Base-by-base conservation (phyloP, 2,329 filamentous ascomycete genomes). In the Nothophaeocryptopus gaeumannii region DNA sequence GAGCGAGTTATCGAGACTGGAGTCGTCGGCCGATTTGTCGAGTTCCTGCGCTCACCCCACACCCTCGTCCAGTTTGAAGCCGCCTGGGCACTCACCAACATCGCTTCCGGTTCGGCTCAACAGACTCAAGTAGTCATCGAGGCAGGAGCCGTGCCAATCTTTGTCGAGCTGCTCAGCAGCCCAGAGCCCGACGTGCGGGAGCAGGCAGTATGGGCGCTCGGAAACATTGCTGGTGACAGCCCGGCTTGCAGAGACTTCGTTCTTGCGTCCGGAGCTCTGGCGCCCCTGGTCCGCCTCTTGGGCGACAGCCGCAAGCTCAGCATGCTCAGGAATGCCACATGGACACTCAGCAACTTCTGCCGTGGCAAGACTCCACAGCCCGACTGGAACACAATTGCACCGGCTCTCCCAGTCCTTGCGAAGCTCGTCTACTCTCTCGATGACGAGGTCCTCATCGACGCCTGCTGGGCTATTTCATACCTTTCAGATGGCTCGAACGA, bases 311-410 rank as follows among this genome's bases (percentile, higher is more conserved):
- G 93, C 67, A 99, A 99, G 80, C 79, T 99, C 51, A 97, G 91
- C 81, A 99, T 99, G 93, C 85, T 99, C 45, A 83, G 93, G 62
- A 99, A 99, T 70, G 93, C 93, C 32, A 99, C 93, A 16, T 99
- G 93, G 93, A 99, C 93, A 38, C 78, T 99, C 50, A 97, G 93
- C 81, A 99, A 99, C 80, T 99, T 99, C 77, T 99, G 93, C 78
- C 89, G 93, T 79, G 93, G 93, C 75, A 99, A 99, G 83, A 96
- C 92, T 8, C 93, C 93, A 44, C 93, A 99, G 77, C 93, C 93
- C 39, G 93, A 99, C 70, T 99, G 93, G 93, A 83, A 84, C 68
- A 96, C 89, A 33, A 99, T 99, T 69, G 81, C 90, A 45, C 93
- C 93, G 32, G 93, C 93, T 38, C 85, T 99, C 12, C 92, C 93